phyloP scores from a whole-genome alignment of 257 asterid genomes.

The Apocynum venetum region DNA sequence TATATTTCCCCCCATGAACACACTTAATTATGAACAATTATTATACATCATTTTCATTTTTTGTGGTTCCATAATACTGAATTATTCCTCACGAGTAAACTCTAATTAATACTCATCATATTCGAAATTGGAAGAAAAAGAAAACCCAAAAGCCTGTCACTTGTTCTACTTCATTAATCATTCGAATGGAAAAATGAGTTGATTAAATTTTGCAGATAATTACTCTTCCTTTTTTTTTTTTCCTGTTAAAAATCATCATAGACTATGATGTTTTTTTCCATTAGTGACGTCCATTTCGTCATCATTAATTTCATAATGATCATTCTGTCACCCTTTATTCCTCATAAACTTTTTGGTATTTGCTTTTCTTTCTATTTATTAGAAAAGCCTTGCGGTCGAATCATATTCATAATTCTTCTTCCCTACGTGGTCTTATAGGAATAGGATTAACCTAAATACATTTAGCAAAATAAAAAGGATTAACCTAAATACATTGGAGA shows the following conservation, averaged over 20 bases:
- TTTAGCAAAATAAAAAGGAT: no score
- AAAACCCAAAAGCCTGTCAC: neutral
- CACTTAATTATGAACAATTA: neutral
- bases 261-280: neutral
- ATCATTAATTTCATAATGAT: neutral
- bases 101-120: neutral
- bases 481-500: no score
- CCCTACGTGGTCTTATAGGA: no score
- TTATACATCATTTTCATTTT: neutral
- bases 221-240: neutral
- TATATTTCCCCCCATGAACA: neutral
- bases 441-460: no score
- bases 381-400: neutral
- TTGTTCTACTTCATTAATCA: neutral
- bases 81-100: neutral
- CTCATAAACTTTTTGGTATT: neutral
- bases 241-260: neutral
- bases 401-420: neutral
- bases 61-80: neutral
- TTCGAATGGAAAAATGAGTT: neutral
- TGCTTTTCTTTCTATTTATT: neutral
- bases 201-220: neutral
- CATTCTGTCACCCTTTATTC: neutral
- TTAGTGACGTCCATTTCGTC: constrained; percentile 7
- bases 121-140: neutral